phyloP scores from a whole-genome alignment of 2,329 filamentous ascomycete species.

The Paracoccidioides lutzii region DNA sequence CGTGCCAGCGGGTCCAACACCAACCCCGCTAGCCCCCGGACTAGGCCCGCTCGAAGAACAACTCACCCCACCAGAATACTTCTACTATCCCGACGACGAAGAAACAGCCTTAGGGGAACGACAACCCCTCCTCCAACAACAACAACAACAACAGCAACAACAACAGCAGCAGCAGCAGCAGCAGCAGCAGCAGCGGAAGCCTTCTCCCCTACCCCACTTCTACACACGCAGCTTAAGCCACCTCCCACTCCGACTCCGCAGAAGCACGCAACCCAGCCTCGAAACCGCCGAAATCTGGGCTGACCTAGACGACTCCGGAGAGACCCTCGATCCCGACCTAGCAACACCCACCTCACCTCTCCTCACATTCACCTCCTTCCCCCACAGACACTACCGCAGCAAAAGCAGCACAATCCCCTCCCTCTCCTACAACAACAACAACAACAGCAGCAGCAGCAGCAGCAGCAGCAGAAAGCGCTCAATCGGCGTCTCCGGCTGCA shows the following conservation, averaged over 20 bases:
- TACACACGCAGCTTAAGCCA: slow-evolving; percentile 24
- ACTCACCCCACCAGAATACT: slow-evolving; percentile 15
- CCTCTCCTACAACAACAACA: background rate
- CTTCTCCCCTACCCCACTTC: slow-evolving; percentile 17
- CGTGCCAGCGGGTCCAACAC: slow-evolving; percentile 37
- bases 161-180: slow-evolving; percentile 4
- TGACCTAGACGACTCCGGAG: slow-evolving; percentile 64
- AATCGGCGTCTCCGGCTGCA: background rate
- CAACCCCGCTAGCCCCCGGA: slow-evolving; percentile 65
- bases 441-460: slow-evolving; percentile 5
- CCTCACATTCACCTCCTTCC: background rate
- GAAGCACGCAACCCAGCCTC: slow-evolving; percentile 41
- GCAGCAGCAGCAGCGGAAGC: slow-evolving; percentile 4
- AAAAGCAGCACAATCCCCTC: slow-evolving; percentile 2
- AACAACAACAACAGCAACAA: slow-evolving; percentile 12
- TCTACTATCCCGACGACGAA: slow-evolving; percentile 22
- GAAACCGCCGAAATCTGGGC: slow-evolving; percentile 77
- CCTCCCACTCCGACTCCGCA: slow-evolving; percentile 24
- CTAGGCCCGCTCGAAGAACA: slow-evolving; percentile 61
- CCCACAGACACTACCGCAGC: slow-evolving; percentile 3
- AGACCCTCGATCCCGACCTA: slow-evolving; percentile 13
- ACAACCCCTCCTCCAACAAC: slow-evolving; percentile 25
- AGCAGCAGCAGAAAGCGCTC: background rate
- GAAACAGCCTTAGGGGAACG: slow-evolving; percentile 29
- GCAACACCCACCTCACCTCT: slow-evolving; percentile 1